Conservation (phyloP, 257 asterid genomes). For the Penstemon barbatus region DNA sequence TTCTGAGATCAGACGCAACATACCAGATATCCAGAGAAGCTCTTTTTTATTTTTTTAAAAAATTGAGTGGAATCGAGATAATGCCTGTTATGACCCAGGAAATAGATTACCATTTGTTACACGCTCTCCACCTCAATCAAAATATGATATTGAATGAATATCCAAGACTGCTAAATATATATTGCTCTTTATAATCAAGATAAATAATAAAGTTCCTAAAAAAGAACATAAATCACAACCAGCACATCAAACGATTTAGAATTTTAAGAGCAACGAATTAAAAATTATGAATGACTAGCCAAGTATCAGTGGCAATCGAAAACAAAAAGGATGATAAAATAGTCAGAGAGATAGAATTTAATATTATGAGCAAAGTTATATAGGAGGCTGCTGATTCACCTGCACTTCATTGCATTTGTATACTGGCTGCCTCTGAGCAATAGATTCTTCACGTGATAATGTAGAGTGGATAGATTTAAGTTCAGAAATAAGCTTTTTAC, state of each 20-base stretch:
- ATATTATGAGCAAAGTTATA: constrained; percentile 4
- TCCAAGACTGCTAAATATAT: neutral
- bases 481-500: constrained; percentile 61
- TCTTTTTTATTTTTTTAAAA: neutral
- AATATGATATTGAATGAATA: neutral
- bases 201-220: neutral
- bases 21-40: neutral
- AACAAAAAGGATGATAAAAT: neutral
- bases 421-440: constrained; percentile 66
- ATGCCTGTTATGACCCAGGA: neutral
- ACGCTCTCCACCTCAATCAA: neutral
- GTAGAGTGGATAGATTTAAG: constrained; percentile 65
- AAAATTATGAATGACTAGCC: neutral
- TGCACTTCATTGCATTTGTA: constrained; percentile 78
- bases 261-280: neutral
- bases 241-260: no score
- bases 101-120: neutral
- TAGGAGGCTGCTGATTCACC: constrained; percentile 39
- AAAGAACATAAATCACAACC: neutral
- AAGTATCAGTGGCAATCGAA: neutral
- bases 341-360: neutral
- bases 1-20: neutral
- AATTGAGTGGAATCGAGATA: neutral
- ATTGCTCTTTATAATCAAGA: neutral
- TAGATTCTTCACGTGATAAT: constrained; percentile 48